phyloP scores from a whole-genome alignment of 306 rosid genomes.

The Styphnolobium japonicum region DNA sequence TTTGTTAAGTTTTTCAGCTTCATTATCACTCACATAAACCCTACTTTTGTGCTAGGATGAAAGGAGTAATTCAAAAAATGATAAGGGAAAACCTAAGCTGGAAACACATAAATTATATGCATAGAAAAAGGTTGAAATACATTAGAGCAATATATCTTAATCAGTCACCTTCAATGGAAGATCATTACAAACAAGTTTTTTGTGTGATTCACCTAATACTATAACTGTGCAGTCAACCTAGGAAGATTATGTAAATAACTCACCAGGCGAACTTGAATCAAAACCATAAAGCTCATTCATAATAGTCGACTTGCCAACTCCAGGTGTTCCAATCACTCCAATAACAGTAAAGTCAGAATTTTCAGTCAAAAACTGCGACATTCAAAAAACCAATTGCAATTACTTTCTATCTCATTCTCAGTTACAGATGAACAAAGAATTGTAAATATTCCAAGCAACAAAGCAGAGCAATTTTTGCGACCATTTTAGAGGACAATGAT shows the following conservation, averaged over 20 bases:
- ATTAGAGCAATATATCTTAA: too few species aligned
- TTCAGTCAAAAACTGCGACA: slow-evolving; percentile 76
- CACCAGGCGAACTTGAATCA: slow-evolving; percentile 77
- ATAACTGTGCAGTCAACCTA: not conserved
- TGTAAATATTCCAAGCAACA: not conserved
- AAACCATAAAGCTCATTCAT: slow-evolving; percentile 88
- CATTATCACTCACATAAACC: too few species aligned
- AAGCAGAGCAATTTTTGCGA: not conserved
- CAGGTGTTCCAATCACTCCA: slow-evolving; percentile 87
- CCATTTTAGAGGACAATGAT: not conserved
- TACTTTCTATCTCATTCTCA: not conserved
- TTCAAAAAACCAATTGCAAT: not conserved
- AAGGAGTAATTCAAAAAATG: too few species aligned
- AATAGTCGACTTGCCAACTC: slow-evolving; percentile 84
- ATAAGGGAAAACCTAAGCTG: too few species aligned
- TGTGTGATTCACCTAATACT: not conserved
- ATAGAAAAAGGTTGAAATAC: too few species aligned
- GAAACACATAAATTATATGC: too few species aligned
- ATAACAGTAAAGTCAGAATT: slow-evolving; percentile 80
- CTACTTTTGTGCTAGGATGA: too few species aligned
- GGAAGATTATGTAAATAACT: slow-evolving; percentile 14
- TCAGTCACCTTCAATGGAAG: too few species aligned
- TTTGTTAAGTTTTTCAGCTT: too few species aligned
- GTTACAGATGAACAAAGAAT: not conserved
- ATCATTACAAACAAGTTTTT: too few species aligned